phyloP scores from a whole-genome alignment of 306 rosid species.

The Ormosia semicastrata region DNA sequence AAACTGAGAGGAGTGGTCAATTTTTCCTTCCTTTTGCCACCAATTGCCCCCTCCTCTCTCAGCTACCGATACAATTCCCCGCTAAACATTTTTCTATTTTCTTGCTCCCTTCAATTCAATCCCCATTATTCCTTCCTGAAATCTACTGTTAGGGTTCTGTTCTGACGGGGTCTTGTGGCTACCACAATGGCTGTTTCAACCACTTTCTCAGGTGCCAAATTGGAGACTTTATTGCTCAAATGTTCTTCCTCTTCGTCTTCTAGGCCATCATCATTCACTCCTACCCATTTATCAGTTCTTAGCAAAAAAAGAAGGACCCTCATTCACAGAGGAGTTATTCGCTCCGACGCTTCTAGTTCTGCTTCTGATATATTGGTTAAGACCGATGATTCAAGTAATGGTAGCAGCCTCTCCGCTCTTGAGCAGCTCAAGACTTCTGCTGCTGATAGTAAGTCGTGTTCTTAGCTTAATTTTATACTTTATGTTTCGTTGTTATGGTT shows the following conservation, averaged over 20 bases:
- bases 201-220: slow-evolving; percentile 51
- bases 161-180: not conserved
- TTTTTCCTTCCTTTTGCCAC: not conserved
- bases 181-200: slow-evolving; percentile 56
- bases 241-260: slow-evolving; percentile 46
- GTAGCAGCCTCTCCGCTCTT: slow-evolving; percentile 63
- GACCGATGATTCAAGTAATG: slow-evolving; percentile 18
- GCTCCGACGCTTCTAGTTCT: slow-evolving; percentile 53
- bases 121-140: not conserved
- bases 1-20: not conserved
- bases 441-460: slow-evolving; percentile 58
- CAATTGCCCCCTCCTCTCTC: not conserved
- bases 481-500: not conserved
- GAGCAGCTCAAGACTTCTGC: slow-evolving; percentile 91
- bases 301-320: slow-evolving; percentile 27
- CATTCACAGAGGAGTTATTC: slow-evolving; percentile 55
- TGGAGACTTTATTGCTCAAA: slow-evolving; percentile 47
- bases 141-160: slow-evolving; percentile 42
- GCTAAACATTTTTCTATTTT: not conserved
- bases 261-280: slow-evolving; percentile 1
- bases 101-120: not conserved
- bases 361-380: slow-evolving; percentile 43
- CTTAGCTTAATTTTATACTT: not conserved
- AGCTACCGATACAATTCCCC: not conserved
- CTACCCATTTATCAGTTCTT: slow-evolving; percentile 29